phyloP scores from a whole-genome alignment of 2,329 filamentous ascomycete species.

The Coniochaeta sp. region DNA sequence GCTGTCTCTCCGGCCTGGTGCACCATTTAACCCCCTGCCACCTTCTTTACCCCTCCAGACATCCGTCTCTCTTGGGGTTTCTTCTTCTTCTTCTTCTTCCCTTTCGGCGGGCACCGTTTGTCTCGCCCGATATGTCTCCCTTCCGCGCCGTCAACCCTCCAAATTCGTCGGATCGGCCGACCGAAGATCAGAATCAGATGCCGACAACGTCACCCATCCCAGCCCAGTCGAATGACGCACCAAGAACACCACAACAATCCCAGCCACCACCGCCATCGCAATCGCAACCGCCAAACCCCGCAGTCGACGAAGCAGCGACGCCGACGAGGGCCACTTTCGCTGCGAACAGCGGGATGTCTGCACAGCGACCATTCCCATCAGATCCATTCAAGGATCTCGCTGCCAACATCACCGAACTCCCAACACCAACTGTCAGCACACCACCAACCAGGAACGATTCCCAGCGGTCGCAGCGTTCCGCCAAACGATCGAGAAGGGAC shows the following conservation, averaged over 20 bases:
- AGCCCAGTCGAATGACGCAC: not conserved
- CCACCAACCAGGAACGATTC: slow-evolving; percentile 49
- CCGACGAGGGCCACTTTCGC: slow-evolving; percentile 55
- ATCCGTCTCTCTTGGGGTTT: not conserved
- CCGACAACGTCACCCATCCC: slow-evolving; percentile 34
- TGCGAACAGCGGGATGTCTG: slow-evolving; percentile 28
- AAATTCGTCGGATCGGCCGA: slow-evolving; percentile 32
- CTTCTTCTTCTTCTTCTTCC: slow-evolving; percentile 5
- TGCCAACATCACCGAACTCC: slow-evolving; percentile 36
- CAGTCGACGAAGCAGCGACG: slow-evolving; percentile 44
- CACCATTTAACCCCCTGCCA: slow-evolving; percentile 10
- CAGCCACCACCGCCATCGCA: slow-evolving; percentile 26
- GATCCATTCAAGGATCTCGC: slow-evolving; percentile 43
- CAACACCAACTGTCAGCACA: slow-evolving; percentile 35
- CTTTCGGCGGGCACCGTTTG: slow-evolving; percentile 9
- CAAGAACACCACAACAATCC: slow-evolving; percentile 13
- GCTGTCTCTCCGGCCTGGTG: slow-evolving; percentile 12
- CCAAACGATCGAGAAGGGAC: slow-evolving; percentile 48
- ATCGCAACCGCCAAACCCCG: slow-evolving; percentile 11
- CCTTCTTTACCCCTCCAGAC: slow-evolving; percentile 13
- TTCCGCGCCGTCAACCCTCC: slow-evolving; percentile 56
- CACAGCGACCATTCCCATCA: slow-evolving; percentile 47
- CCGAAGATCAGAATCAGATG: slow-evolving; percentile 46
- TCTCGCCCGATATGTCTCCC: slow-evolving; percentile 40
- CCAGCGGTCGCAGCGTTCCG: no score